Evolutionary conservation across 228 moss, liverwort and hornwort species (phyloP).

Genomic region (Sphagnum magellanicum): DNA sequence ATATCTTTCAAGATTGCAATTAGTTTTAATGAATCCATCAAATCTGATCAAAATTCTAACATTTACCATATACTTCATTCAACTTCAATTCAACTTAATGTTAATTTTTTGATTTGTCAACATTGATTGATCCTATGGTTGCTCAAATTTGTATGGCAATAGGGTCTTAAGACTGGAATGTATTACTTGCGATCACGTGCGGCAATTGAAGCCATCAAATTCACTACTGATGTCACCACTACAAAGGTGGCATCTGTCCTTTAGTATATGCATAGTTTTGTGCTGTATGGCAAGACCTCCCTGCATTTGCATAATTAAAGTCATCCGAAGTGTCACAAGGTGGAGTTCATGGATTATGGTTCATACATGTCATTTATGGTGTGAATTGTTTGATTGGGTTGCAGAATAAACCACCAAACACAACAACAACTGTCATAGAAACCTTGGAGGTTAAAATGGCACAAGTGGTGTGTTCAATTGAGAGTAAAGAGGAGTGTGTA

Average conservation of each 20-base stretch:
- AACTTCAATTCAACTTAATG: no score
- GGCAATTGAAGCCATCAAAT: conserved; percentile 89
- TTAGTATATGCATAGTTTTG: no score
- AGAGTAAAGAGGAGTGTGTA: conserved; percentile 70
- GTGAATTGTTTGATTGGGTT: background rate
- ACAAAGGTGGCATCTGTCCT: conserved; percentile 27
- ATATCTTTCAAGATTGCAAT: no score
- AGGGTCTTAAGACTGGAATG: conserved; percentile 96
- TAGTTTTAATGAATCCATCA: no score
- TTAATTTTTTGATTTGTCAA: no score
- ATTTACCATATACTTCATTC: no score
- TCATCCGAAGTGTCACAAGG: background rate
- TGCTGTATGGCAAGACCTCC: no score
- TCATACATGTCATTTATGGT: no score
- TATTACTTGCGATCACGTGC: conserved; percentile 88
- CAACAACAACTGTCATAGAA: conserved; percentile 10
- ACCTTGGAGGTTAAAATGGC: conserved; percentile 47
- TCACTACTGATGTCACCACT: conserved; percentile 63
- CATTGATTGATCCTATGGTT: no score
- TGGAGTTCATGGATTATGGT: no score
- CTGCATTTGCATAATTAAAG: background rate
- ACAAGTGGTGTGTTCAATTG: conserved; percentile 69
- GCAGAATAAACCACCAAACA: conserved; percentile 22
- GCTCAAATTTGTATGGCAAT: background rate
- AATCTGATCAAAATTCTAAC: no score